phyloP scores from a whole-genome alignment of 225 moss, liverwort and hornwort genomes.

The Sphagnum contortum region DNA sequence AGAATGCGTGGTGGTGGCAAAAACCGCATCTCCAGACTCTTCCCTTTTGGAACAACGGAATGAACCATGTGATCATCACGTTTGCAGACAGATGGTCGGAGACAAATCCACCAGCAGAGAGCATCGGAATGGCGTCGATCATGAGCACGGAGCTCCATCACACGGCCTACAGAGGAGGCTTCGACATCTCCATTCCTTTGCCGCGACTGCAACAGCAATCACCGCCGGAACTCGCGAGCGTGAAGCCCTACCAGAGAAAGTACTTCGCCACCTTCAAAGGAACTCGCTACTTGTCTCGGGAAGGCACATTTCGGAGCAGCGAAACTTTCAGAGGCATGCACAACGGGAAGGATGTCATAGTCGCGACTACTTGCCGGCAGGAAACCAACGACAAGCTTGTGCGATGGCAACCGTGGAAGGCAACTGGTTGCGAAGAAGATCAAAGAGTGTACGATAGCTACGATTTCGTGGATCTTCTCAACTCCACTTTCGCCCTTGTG shows the following conservation, averaged over 20 bases:
- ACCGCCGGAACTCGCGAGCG: constrained; percentile 15
- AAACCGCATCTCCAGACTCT: constrained; percentile 34
- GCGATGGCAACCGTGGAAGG: constrained; percentile 23
- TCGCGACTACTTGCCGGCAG: constrained; percentile 51
- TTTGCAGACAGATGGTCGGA: constrained; percentile 61
- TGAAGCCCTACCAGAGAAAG: constrained; percentile 49
- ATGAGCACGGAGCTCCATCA: constrained; percentile 51
- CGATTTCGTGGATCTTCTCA: constrained; percentile 41
- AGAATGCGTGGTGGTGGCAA: neutral
- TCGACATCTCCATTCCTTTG: constrained; percentile 59
- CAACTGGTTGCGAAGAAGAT: constrained; percentile 29
- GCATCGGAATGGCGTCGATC: constrained; percentile 64
- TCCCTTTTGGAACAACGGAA: constrained; percentile 50
- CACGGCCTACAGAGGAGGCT: constrained; percentile 61
- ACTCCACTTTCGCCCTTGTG: constrained; percentile 54
- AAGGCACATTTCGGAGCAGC: constrained; percentile 58
- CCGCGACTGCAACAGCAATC: constrained; percentile 21
- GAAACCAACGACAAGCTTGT: constrained; percentile 27
- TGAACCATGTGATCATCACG: constrained; percentile 66
- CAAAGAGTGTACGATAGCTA: constrained; percentile 26
- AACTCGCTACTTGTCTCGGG: constrained; percentile 54
- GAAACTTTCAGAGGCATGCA: constrained; percentile 43
- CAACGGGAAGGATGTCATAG: constrained; percentile 55
- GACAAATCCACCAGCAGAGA: constrained; percentile 41
- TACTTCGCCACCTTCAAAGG: constrained; percentile 67